Percentiles rank a stretch among this genome's conserved stretches.
Evolutionary conservation across 2,329 filamentous ascomycete species (phyloP).

Genomic region (Epichloe aotearoae): DNA sequence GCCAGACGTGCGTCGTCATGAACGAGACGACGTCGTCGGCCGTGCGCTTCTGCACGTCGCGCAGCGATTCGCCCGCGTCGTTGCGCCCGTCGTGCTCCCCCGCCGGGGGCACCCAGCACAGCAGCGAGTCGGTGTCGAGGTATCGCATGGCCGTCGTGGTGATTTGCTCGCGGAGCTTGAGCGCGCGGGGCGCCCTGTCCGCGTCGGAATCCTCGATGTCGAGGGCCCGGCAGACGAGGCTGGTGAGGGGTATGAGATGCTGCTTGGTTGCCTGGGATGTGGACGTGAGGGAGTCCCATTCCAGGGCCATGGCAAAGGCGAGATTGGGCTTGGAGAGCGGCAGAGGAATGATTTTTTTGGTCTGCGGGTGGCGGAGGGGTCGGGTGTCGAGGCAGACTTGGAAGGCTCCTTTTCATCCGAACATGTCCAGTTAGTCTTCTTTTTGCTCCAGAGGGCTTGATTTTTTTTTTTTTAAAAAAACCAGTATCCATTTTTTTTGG

Average conservation of each 20-base stretch:
- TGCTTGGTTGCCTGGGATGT: constrained; percentile 73
- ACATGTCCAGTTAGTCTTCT: neutral
- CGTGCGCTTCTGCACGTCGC: constrained; percentile 56
- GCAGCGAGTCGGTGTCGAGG: constrained; percentile 78
- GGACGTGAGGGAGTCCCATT: constrained; percentile 83
- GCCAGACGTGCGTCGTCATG: constrained; percentile 65
- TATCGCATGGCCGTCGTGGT: constrained; percentile 65
- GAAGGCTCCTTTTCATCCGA: constrained; percentile 25
- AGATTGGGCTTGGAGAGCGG: constrained; percentile 68
- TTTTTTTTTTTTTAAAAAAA: neutral
- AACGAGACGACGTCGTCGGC: constrained; percentile 60
- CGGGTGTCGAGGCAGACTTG: constrained; percentile 65
- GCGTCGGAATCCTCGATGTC: constrained; percentile 63
- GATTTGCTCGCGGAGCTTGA: constrained; percentile 50
- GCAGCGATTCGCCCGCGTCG: constrained; percentile 44
- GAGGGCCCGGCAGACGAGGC: constrained; percentile 66
- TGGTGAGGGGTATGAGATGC: constrained; percentile 84
- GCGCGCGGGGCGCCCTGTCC: constrained; percentile 15
- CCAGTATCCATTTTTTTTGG: neutral
- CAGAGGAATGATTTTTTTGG: constrained; percentile 59
- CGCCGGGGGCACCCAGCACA: constrained; percentile 67
- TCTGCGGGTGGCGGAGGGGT: constrained; percentile 63
- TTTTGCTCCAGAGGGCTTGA: neutral
- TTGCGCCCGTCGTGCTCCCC: constrained; percentile 33
- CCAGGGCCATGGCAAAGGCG: constrained; percentile 72